Evolutionary conservation across 2,329 filamentous ascomycete species (phyloP).

Genomic region (Fusarium verrucosum): DNA sequence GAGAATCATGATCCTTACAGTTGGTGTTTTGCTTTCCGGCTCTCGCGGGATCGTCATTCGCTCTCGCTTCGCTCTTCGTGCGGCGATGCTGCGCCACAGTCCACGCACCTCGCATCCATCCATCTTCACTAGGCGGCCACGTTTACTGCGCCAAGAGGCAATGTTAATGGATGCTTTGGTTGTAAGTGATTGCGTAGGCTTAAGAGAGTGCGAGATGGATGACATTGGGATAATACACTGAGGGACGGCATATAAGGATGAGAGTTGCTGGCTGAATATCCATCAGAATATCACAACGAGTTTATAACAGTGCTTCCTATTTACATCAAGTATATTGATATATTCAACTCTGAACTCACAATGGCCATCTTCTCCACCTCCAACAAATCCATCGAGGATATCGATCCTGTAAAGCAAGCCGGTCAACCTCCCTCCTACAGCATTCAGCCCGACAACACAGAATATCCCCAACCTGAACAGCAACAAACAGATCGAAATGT

Average conservation of each 20-base stretch:
- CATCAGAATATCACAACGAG: neutral
- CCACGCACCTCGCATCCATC: conserved; percentile 21
- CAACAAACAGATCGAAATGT: neutral
- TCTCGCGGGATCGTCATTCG: neutral
- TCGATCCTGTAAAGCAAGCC: conserved; percentile 38
- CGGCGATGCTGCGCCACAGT: conserved; percentile 1
- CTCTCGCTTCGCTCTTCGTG: neutral
- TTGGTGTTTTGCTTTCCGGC: neutral
- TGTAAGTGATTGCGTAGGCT: conserved; percentile 22
- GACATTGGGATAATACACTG: neutral
- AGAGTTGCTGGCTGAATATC: neutral
- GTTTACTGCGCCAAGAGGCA: neutral
- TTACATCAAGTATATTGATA: accelerated
- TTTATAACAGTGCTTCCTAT: neutral
- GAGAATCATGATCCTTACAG: neutral
- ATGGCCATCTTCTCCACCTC: conserved; percentile 34
- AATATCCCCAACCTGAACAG: conserved; percentile 11
- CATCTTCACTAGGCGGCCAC: conserved; percentile 14
- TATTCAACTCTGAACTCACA: neutral
- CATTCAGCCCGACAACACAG: conserved; percentile 12
- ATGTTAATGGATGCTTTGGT: neutral
- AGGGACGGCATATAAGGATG: conserved; percentile 32
- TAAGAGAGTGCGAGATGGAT: conserved; percentile 24
- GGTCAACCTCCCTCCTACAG: conserved; percentile 37
- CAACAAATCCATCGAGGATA: conserved; percentile 25